phyloP scores from a whole-genome alignment of 352 stramenopile genomes.

The Globisporangium ultimum region DNA sequence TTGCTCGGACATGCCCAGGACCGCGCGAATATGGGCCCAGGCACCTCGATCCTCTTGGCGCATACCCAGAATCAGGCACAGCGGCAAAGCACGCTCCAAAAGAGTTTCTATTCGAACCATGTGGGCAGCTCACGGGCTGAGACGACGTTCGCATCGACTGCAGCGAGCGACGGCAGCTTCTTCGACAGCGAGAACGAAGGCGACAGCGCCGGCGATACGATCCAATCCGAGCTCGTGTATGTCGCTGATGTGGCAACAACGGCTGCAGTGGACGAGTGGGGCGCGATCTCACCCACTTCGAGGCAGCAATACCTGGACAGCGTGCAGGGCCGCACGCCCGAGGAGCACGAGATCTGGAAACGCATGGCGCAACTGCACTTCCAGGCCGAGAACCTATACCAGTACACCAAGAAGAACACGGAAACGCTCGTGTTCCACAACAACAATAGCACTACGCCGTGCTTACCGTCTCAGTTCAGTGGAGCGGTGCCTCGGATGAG shows the following conservation, averaged over 20 bases:
- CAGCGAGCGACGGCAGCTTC: background rate
- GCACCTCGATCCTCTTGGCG: background rate
- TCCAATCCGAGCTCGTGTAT: background rate
- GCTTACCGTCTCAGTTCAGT: no score
- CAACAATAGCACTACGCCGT: no score
- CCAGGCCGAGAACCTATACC: constrained; percentile 9
- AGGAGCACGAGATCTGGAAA: constrained; percentile 14
- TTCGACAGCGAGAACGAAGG: background rate
- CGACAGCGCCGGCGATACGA: background rate
- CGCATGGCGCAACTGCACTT: constrained; percentile 11
- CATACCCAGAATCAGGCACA: background rate
- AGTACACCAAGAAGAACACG: constrained; percentile 13
- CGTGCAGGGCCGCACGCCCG: constrained; percentile 4
- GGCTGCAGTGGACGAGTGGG: background rate
- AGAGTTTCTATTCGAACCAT: background rate
- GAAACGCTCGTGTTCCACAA: background rate
- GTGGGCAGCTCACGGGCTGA: background rate
- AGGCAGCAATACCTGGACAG: constrained; percentile 7
- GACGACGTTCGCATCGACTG: background rate
- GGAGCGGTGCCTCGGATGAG: constrained; percentile 4
- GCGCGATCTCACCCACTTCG: background rate
- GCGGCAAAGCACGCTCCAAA: background rate
- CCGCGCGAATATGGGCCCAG: background rate
- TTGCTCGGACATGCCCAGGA: constrained; percentile 3
- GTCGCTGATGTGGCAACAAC: background rate